Conservation (phyloP, 2,329 filamentous ascomycete species). For the Neospermospora avenae region DNA sequence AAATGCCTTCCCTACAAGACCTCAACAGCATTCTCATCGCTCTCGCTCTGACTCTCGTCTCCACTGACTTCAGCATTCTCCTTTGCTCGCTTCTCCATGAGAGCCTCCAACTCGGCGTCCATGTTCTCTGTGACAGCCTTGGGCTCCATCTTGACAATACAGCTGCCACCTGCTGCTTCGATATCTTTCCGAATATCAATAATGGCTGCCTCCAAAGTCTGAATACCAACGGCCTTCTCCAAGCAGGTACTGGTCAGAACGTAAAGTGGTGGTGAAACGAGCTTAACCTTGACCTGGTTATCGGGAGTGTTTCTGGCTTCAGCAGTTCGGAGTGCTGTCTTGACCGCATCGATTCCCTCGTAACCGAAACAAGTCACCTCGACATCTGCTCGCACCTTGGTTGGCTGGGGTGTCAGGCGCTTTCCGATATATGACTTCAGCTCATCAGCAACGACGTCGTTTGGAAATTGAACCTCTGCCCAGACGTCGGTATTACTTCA, state of each 20-base stretch:
- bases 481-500: constrained; percentile 90
- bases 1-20: constrained; percentile 39
- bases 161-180: constrained; percentile 70
- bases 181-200: constrained; percentile 82
- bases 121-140: constrained; percentile 99
- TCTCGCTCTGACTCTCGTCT: constrained; percentile 94
- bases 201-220: constrained; percentile 83
- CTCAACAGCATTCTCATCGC: constrained; percentile 77
- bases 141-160: constrained; percentile 95
- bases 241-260: constrained; percentile 93
- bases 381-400: constrained; percentile 96
- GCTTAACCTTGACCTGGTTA: constrained; percentile 94
- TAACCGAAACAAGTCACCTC: constrained; percentile 95
- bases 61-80: constrained; percentile 98
- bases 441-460: constrained; percentile 80
- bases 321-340: constrained; percentile 83
- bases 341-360: constrained; percentile 97
- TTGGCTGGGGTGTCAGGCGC: constrained; percentile 95
- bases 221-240: constrained; percentile 86
- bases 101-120: constrained; percentile 90
- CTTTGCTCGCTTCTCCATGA: constrained; percentile 98
- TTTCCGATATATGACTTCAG: constrained; percentile 95
- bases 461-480: constrained; percentile 89
- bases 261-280: constrained; percentile 96
- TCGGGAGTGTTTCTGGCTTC: constrained; percentile 91